Evolutionary conservation across 169 alveolate species (phyloP).

Genomic region (Plasmodium ovale): DNA sequence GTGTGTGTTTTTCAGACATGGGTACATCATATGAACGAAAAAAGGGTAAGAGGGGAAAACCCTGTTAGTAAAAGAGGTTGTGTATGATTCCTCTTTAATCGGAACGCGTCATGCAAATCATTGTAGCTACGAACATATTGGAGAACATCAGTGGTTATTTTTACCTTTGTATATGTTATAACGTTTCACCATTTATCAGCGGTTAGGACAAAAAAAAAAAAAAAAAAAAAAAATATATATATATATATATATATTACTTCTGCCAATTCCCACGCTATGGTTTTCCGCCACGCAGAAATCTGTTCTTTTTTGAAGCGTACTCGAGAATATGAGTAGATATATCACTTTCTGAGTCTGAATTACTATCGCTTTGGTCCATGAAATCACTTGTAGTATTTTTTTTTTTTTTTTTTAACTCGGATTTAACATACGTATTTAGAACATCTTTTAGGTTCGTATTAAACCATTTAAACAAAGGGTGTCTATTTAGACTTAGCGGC

Average conservation of each 20-base stretch:
- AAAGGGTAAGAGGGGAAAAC: too few relatives aligned
- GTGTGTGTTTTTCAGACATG: too few relatives aligned
- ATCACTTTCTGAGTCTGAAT: slow-evolving; percentile 62
- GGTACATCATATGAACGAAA: too few relatives aligned
- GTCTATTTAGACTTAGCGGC: slow-evolving; percentile 48
- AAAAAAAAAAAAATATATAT: neutral
- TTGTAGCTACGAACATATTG: too few relatives aligned
- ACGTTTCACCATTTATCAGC: too few relatives aligned
- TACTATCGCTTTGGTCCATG: slow-evolving; percentile 31
- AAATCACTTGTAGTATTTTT: slow-evolving; percentile 25
- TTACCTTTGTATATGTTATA: neutral
- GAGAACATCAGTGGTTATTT: too few relatives aligned
- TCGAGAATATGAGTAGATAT: slow-evolving; percentile 63
- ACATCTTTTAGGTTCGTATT: slow-evolving; percentile 64
- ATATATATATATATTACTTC: neutral
- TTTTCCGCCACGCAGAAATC: too few relatives aligned
- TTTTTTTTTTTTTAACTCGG: slow-evolving; percentile 61
- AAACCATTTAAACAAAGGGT: slow-evolving; percentile 63
- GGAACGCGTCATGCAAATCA: too few relatives aligned
- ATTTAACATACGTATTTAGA: slow-evolving; percentile 54
- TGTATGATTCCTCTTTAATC: too few relatives aligned
- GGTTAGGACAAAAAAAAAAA: neutral
- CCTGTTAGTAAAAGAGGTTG: too few relatives aligned
- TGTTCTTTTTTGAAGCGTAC: slow-evolving; percentile 44
- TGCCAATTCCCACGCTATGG: too few relatives aligned